A percentile compares a stretch with the other conserved stretches of the same genome.
Conservation (phyloP, 352 stramenopile species). For the Blastocystis sp. region DNA sequence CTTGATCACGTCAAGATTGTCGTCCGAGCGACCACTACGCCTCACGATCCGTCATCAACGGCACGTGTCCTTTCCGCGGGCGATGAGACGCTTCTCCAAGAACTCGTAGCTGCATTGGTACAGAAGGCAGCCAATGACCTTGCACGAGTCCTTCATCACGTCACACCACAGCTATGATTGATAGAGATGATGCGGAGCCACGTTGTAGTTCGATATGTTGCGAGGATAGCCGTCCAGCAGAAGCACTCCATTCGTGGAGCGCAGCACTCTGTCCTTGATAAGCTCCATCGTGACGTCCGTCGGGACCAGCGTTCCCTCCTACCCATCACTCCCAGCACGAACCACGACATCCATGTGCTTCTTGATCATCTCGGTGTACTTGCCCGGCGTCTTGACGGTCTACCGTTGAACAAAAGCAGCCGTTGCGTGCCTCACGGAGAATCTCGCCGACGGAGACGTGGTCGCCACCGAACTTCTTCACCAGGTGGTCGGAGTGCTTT, state of each 20-base stretch:
- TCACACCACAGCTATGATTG: constrained; percentile 37
- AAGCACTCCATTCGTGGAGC: constrained; percentile 16
- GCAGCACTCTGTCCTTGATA: constrained; percentile 47
- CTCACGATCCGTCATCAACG: not conserved
- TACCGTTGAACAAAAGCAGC: not conserved
- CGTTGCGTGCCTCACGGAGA: not conserved
- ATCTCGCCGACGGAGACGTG: constrained; percentile 64
- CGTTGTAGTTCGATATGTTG: constrained; percentile 66
- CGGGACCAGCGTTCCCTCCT: constrained; percentile 56
- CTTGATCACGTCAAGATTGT: constrained; percentile 66
- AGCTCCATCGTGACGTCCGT: constrained; percentile 66
- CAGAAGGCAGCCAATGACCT: constrained; percentile 56
- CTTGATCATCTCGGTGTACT: constrained; percentile 65
- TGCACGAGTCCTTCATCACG: constrained; percentile 34
- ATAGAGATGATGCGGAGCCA: not conserved
- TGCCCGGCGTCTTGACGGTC: constrained; percentile 63
- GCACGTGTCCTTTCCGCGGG: constrained; percentile 50
- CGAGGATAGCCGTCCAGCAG: constrained; percentile 62
- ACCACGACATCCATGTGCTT: constrained; percentile 39
- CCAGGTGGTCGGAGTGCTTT: constrained; percentile 65
- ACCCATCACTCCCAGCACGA: not conserved
- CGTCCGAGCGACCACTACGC: constrained; percentile 29
- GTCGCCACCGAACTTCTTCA: constrained; percentile 37
- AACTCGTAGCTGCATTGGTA: constrained; percentile 68
- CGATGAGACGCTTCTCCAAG: constrained; percentile 59